Conservation (phyloP, 306 rosid genomes). For the Hippophae gyantsensis region DNA sequence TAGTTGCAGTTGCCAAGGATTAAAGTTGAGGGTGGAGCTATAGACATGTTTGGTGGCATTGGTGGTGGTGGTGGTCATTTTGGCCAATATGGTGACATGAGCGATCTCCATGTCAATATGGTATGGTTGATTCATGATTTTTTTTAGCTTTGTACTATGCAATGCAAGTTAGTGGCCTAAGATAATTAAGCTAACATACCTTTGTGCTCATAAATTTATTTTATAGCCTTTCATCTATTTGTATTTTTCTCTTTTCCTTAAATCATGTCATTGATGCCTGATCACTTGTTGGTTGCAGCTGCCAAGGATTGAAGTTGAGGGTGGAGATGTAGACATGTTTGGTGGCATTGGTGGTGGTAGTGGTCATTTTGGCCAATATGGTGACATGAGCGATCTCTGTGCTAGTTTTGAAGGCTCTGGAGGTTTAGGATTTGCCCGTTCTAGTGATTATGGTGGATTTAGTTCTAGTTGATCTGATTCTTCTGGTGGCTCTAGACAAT, state of each 20-base stretch:
- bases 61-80: constrained; percentile 39
- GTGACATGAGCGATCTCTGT: constrained; percentile 36
- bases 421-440: constrained; percentile 38
- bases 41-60: constrained; percentile 36
- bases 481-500: constrained; percentile 30
- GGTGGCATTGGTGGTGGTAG: constrained; percentile 40
- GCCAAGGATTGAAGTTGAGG: constrained; percentile 54
- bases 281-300: constrained; percentile 44
- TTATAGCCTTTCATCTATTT: too few relatives aligned
- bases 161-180: too few relatives aligned
- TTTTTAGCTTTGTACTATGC: too few relatives aligned
- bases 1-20: constrained; percentile 64
- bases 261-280: constrained; percentile 1
- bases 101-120: too few relatives aligned
- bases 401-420: constrained; percentile 37
- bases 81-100: constrained; percentile 39
- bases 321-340: constrained; percentile 34
- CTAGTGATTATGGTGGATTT: constrained; percentile 20
- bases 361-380: constrained; percentile 40
- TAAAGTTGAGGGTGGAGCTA: constrained; percentile 42
- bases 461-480: too few relatives aligned
- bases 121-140: too few relatives aligned
- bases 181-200: too few relatives aligned
- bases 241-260: too few relatives aligned
- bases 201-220: too few relatives aligned